Base-by-base conservation (phyloP, 2,329 filamentous ascomycete genomes). In the Alternaria panax region DNA sequence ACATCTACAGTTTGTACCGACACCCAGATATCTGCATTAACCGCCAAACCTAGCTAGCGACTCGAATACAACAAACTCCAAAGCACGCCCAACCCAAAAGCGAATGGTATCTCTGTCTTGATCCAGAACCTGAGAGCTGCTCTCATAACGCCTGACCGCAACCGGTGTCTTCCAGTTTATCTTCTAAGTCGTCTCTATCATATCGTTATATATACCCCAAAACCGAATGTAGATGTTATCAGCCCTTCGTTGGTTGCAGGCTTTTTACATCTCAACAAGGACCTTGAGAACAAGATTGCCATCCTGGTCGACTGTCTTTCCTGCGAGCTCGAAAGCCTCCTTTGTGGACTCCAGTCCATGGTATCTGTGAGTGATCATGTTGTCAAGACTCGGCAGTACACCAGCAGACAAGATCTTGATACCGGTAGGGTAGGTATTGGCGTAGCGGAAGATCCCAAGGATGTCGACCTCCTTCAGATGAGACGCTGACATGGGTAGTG, bases 391-490 rank as follows among this genome's bases (percentile, higher is more conserved):
- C 18, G 79, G 79, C 40, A 86, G 70, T 54, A 80, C 80, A 5
- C 83, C 83, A 50, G 82, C 82, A 2, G 80, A 82, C 64, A 86
- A 74, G 62, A 86, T 71, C 62, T 80, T 80, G 70, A 86, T 84
- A 2, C 84, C 84, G n/a, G 79, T 80, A 0, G 84, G 83, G 63
- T 86, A 86, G 0, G 83, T 83, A 65, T 82, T 79, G 68, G 84
- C 83, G 59, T 86, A 86, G 43, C 84, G 77, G 73, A 86, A 85
- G 7, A 86, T 83, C n/a, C 84, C 84, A 48, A 86, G 81, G 42
- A 86, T 80, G 68, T 86, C 84, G 7, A 86, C 82, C 70, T 86
- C 84, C 32, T 84, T 80, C 60, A 86, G 65, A 28, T 84, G 83
- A n/a, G 84, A 83, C 1, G 83, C 82, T 7, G 83, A 83, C 67